Evolutionary conservation across 179 eudicot species (phyloP), one percentile per base, ranked within the genome.

Genomic region (Beta macrorhiza): DNA sequence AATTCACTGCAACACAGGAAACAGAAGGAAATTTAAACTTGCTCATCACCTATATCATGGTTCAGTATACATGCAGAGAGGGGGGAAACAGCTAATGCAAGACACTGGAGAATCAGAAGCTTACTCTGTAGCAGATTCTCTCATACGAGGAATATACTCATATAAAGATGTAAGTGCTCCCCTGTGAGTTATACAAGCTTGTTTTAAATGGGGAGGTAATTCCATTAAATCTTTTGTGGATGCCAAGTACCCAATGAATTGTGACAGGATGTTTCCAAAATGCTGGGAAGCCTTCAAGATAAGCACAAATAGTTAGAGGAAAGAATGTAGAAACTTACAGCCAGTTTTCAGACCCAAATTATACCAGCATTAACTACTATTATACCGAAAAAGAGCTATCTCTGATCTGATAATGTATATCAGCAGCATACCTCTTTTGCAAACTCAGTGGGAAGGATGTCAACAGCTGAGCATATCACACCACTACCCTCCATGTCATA

Each of bases 371-470:
- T 55, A 37, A 15, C 32, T 25, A 55, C 8, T 10, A 53, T 12
- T 45, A 67, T 68, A 67, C 63, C 51, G 11, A 67, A 72, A 45
- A 57, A 72, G 55, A 55, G 19, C 62, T 17, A 74, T 73, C 49
- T 29, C 13, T 32, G 25, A 32, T 45, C 13, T 32, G 25, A 32
- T 45, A 16, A 74, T 49, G 59, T 16, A 55, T 8, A 55, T 17
- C 45, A 20, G 64, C 72, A 76, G 51, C 14, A 49, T 77, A 94
- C 99, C 98, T 96, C 99, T 90, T 90, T 94, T 14, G 99, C 98
- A 86, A 96, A 96, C 86, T 96, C 98, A 45, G 99, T 92, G 11
- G 99, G 99, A 78, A 96, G 98, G 82, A 89, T 96, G 87, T 96
- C 99, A 79, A 96, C 97, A 79, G 99, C 94, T 75, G 91, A 86